Conservation (phyloP, 2,329 filamentous ascomycete genomes). For the Microsporum ferrugineum region DNA sequence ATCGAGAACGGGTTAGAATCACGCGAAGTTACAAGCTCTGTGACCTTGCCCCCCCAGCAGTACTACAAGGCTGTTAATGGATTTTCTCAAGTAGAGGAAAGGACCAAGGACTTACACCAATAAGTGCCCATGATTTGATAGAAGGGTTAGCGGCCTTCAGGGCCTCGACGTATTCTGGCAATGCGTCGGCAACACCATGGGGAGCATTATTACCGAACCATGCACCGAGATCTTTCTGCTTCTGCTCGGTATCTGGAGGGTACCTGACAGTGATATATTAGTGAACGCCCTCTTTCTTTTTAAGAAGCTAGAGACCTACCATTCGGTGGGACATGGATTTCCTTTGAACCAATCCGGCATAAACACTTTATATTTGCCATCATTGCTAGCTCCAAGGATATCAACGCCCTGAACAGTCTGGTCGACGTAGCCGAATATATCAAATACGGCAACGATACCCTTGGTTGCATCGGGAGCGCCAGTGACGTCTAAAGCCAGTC, state of each 20-base stretch:
- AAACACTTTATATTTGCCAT: background rate
- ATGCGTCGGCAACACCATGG: background rate
- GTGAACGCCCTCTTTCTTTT: background rate
- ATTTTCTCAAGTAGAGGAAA: background rate
- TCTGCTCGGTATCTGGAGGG: background rate
- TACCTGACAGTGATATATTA: background rate
- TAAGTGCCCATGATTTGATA: background rate
- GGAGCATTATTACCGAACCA: background rate
- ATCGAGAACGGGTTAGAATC: background rate
- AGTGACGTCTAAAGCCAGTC: background rate
- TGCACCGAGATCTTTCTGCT: background rate
- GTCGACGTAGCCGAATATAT: background rate
- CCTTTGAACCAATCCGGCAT: background rate
- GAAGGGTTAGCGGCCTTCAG: background rate
- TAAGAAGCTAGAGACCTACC: background rate
- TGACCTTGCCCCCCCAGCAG: background rate
- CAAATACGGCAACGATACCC: background rate
- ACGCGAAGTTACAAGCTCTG: background rate
- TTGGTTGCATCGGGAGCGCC: background rate
- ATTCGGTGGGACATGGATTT: background rate
- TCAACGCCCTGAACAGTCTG: background rate
- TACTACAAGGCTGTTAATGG: background rate
- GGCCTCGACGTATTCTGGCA: background rate
- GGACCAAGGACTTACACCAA: background rate
- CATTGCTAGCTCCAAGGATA: background rate